Evolutionary conservation across 129 eudicot genomes (phyloP), one percentile per base, ranked within the genome.

Genomic region (Scalesia atractyloides): DNA sequence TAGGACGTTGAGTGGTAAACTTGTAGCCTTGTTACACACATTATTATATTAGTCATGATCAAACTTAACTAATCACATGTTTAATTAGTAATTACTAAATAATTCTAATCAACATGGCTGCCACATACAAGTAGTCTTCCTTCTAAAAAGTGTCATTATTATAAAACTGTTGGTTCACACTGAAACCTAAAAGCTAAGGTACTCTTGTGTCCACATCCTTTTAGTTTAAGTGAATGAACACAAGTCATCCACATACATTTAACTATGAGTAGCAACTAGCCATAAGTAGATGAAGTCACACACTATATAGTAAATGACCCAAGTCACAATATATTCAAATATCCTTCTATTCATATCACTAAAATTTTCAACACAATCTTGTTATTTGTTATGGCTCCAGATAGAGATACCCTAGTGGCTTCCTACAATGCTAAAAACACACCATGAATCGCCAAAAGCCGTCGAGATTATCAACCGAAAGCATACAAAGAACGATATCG

Each of bases 401-500:
- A 72, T 1, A 65, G 86, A 79, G 81, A 81, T 12, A 72, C 73
- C 69, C 70, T 81, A 51, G 56, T 69, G 46, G 65, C 70, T 67
- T 67, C 81, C 9, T 71, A 80, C 73, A 78, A 76, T 17, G 56
- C 72, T 61, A 52, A 73, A 50, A 64, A n/a, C 5, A 43, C 17
- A 19, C 11, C 33, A 64, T 49, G 54, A 78, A 47, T 47, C 65
- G 30, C 73, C 89, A 82, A 74, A 86, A 86, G 39, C 84, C 92
- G 22, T 63, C 90, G 3, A 82, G 57, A 43, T 83, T 87, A 8
- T 87, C 96, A 5, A 70, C 81, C 86, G 96, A 86, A 0, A 79
- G 73, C 53, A 81, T 92, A 63, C 91, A 86, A 68, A 76, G 96
- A 76, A 87, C 98, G 13, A 85, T 82, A 53, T 92, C 98, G 7